Percentiles rank a stretch among this genome's conserved stretches.
phyloP scores from a whole-genome alignment of 2,329 filamentous ascomycete species.

The Torrubiella hemipterigena region DNA sequence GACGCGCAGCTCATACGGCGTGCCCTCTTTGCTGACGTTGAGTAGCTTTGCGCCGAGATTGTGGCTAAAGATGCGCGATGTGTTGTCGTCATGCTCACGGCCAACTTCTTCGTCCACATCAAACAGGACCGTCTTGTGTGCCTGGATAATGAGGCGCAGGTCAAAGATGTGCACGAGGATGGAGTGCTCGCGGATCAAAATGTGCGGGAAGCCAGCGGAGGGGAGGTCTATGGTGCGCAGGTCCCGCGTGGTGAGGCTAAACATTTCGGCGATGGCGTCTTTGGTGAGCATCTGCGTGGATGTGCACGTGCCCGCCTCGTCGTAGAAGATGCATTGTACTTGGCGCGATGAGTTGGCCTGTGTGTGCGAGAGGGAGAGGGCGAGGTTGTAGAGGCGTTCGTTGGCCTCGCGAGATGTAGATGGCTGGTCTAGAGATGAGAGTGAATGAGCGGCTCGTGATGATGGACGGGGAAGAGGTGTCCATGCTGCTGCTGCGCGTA shows the following conservation, averaged over 20 bases:
- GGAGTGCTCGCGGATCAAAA: slow-evolving; percentile 17
- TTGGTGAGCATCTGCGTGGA: slow-evolving; percentile 7
- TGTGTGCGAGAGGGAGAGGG: slow-evolving; percentile 1
- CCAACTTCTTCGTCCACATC: slow-evolving; percentile 8
- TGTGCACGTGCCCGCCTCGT: neutral
- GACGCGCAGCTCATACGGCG: slow-evolving; percentile 21
- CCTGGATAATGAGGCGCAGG: slow-evolving; percentile 20
- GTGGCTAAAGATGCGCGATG: slow-evolving; percentile 11
- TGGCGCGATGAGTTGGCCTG: slow-evolving; percentile 4
- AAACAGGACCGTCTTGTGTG: slow-evolving; percentile 17
- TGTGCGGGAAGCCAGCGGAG: slow-evolving; percentile 19
- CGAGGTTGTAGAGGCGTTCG: neutral
- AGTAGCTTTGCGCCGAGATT: slow-evolving; percentile 15
- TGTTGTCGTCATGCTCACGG: slow-evolving; percentile 1
- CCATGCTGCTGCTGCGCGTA: too few relatives aligned
- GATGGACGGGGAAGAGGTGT: too few relatives aligned
- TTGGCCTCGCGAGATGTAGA: too few relatives aligned
- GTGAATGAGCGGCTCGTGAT: too few relatives aligned
- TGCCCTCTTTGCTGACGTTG: slow-evolving; percentile 2
- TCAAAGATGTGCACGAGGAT: slow-evolving; percentile 22
- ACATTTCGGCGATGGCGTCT: slow-evolving; percentile 5
- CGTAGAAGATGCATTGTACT: slow-evolving; percentile 5
- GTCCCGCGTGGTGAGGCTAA: slow-evolving; percentile 13
- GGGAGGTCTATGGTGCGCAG: slow-evolving; percentile 19
- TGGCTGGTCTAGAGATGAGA: too few relatives aligned